Base-by-base conservation (phyloP, 1,284 basidiomycete genomes). In the Moesziomyces sp. region DNA sequence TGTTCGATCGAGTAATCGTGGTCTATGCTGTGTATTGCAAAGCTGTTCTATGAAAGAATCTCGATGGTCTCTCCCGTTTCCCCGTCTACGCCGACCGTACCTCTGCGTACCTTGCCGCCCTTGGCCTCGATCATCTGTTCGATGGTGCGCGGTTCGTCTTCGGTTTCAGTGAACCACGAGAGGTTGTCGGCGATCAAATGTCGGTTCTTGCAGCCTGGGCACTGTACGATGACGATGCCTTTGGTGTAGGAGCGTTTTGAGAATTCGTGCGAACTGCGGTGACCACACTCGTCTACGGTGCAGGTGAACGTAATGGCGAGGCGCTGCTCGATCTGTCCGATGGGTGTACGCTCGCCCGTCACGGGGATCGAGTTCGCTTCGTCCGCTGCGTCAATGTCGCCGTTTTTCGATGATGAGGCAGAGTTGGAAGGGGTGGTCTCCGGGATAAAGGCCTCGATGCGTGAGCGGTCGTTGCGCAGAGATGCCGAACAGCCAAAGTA, bases 211-310 rank as follows among this genome's bases (percentile, higher is more conserved):
- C 96, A 98, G 18, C 89, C 89, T 1, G 95, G 94, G 85, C 96
- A 98, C 82, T 96, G 89, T 0, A 97, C 89, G 34, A 99, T 87
- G 1, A 98, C 95, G 57, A 98, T 91, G 0, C 96, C 96, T 49
- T 88, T 89, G 78, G 91, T 88, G 84, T 98, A 99, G 28, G 92
- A 89, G 38, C 89, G 88, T 82, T 90, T 92, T 11, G 91, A 89
- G 82, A 98, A 98, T 70, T 93, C 89, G 80, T 98, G 96, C 11
- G 92, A 90, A 10, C 92, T 94, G 3, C 95, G 90, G 74, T 92
- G 90, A 5, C 88, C 88, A 79, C 95, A 98, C 1, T 88, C 88
- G 18, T 68, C 60, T 18, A 76, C 78, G 0, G 78, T 75, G 55
- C 82, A 83, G 6, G 82, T 83, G 46, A 83, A 82, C 16, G 79